Conservation (phyloP, 495 filamentous ascomycete species). For the Penicillium coprophilum region DNA sequence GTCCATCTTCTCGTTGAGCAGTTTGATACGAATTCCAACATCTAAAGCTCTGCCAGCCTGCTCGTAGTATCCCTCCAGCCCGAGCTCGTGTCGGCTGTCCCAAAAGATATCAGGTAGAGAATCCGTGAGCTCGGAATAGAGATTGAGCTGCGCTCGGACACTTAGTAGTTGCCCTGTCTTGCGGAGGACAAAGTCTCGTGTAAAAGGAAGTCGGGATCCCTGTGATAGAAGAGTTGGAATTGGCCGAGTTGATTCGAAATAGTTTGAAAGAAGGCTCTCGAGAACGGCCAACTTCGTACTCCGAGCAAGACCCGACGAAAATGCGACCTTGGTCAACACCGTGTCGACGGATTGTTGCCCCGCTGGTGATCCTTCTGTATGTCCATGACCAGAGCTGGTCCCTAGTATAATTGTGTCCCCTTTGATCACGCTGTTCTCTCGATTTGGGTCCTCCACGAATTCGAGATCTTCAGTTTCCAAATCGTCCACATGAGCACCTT, state of each 20-base stretch:
- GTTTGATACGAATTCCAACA: conserved; percentile 87
- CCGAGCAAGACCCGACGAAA: conserved; percentile 90
- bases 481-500: conserved; percentile 65
- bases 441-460: conserved; percentile 71
- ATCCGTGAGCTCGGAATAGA: conserved; percentile 96
- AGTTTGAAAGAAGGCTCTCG: conserved; percentile 76
- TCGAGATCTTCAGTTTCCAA: conserved; percentile 87
- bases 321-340: conserved; percentile 89
- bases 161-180: conserved; percentile 93
- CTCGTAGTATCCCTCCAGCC: conserved; percentile 89
- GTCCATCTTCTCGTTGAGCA: conserved; percentile 94
- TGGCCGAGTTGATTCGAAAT: conserved; percentile 77
- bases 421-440: conserved; percentile 74
- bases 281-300: conserved; percentile 96
- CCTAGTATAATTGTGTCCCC: conserved; percentile 90
- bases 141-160: conserved; percentile 88
- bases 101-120: conserved; percentile 95
- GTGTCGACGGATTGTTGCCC: conserved; percentile 60
- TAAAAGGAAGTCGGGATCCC: conserved; percentile 66
- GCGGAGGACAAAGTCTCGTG: conserved; percentile 75
- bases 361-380: conserved; percentile 14
- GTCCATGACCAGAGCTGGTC: conserved; percentile 52
- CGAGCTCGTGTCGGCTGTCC: conserved; percentile 86
- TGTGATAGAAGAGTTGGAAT: conserved; percentile 74
- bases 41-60: conserved; percentile 88